Percentiles rank a stretch among this genome's conserved stretches.
phyloP scores from a whole-genome alignment of 1,139 yeast genomes.

The Scheffersomyces titani region DNA sequence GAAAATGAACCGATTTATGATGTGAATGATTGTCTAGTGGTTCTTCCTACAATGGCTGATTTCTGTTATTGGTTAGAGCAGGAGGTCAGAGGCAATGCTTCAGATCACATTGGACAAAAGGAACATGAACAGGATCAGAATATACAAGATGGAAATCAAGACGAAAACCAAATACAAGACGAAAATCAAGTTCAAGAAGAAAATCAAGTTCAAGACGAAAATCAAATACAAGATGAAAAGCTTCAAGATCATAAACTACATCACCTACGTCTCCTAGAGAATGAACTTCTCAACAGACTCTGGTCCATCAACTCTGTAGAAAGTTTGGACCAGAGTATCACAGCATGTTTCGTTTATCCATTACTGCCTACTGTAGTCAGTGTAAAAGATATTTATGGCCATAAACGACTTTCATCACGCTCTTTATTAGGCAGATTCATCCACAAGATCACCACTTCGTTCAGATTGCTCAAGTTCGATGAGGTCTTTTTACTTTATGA shows the following conservation, averaged over 20 bases:
- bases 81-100: constrained; percentile 1
- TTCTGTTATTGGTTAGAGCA: constrained; percentile 18
- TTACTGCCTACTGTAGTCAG: constrained; percentile 11
- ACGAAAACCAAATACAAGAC: too few species aligned
- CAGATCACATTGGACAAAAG: not conserved
- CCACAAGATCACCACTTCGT: constrained; percentile 44
- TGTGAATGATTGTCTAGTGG: constrained; percentile 21
- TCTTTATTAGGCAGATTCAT: constrained; percentile 41
- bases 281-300: constrained; percentile 14
- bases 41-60: constrained; percentile 30
- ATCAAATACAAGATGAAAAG: too few species aligned
- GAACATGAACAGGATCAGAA: not conserved
- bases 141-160: constrained; percentile 2
- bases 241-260: not conserved
- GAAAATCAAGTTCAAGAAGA: not conserved
- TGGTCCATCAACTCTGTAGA: constrained; percentile 42
- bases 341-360: constrained; percentile 7
- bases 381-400: constrained; percentile 1
- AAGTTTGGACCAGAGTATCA: constrained; percentile 27
- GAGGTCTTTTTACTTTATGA: constrained; percentile 55
- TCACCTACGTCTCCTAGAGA: constrained; percentile 7
- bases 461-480: constrained; percentile 58
- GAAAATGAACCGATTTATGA: constrained; percentile 28
- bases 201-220: not conserved
- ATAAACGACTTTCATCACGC: constrained; percentile 26